Conservation (phyloP, 495 filamentous ascomycete genomes). For the Penicillium mononematosum region DNA sequence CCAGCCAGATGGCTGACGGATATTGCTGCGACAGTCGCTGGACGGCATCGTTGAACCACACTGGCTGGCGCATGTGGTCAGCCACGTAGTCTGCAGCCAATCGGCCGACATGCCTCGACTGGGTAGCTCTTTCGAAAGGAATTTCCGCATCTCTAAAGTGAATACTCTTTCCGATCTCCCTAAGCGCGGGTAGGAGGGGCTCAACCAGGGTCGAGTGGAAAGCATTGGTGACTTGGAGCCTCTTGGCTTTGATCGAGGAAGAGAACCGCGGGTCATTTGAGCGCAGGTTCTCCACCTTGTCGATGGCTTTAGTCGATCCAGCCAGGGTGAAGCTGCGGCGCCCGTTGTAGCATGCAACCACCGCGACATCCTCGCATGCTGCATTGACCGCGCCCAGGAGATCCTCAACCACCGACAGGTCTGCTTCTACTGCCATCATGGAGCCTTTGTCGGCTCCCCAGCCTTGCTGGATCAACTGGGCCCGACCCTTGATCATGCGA, state of each 20-base stretch:
- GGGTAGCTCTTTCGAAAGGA: slow-evolving; percentile 32
- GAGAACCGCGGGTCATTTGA: too few species aligned
- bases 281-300: slow-evolving; percentile 5
- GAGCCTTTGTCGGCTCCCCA: slow-evolving; percentile 51
- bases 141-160: slow-evolving; percentile 31
- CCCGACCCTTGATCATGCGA: slow-evolving; percentile 28
- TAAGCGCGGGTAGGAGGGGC: slow-evolving; percentile 27
- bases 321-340: slow-evolving; percentile 46
- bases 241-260: slow-evolving; percentile 28
- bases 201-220: slow-evolving; percentile 53
- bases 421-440: slow-evolving; percentile 51
- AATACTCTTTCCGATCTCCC: slow-evolving; percentile 22
- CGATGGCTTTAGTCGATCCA: slow-evolving; percentile 37
- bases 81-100: not conserved
- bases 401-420: slow-evolving; percentile 16
- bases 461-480: too few species aligned
- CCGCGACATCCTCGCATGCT: not conserved
- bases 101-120: too few species aligned
- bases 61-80: not conserved
- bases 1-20: not conserved
- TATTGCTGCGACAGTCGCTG: not conserved
- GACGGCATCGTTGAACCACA: not conserved
- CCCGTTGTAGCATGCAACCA: slow-evolving; percentile 53
- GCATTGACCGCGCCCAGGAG: too few species aligned
- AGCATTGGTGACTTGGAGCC: slow-evolving; percentile 49